Percentiles rank a stretch among this genome's conserved stretches.
These are phyloP conservation scores for Bipolaris cookei DNA, from an alignment of 2,329 filamentous ascomycete genomes.

Conservation along the genomic window DNA sequence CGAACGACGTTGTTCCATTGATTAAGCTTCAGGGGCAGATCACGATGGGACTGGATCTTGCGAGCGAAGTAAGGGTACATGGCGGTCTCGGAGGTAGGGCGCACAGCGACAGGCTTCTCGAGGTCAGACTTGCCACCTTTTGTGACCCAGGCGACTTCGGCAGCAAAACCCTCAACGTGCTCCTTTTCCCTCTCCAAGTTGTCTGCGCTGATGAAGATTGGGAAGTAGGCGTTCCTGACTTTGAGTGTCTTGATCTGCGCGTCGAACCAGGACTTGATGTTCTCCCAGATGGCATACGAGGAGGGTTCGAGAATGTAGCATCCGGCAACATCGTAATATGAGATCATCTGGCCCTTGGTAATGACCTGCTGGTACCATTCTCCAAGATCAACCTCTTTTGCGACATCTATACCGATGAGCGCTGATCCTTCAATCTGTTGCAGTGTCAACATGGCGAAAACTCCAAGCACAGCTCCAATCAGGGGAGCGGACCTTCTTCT, in stretches of 20 bases:
- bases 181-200: slow-evolving; percentile 88
- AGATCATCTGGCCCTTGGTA: slow-evolving; percentile 94
- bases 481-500: slow-evolving; percentile 53
- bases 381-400: slow-evolving; percentile 85
- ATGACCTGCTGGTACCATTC: slow-evolving; percentile 98
- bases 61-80: slow-evolving; percentile 97
- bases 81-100: slow-evolving; percentile 75
- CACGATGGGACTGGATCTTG: slow-evolving; percentile 95
- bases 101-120: slow-evolving; percentile 77
- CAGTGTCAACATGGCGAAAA: slow-evolving; percentile 25
- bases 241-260: slow-evolving; percentile 84
- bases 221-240: slow-evolving; percentile 95
- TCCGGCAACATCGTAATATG: slow-evolving; percentile 84
- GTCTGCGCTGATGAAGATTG: slow-evolving; percentile 83
- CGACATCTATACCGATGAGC: slow-evolving; percentile 84
- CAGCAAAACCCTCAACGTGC: slow-evolving; percentile 96
- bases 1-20: slow-evolving; percentile 97
- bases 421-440: slow-evolving; percentile 63
- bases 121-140: slow-evolving; percentile 91
- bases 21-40: slow-evolving; percentile 91
- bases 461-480: background rate
- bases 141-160: slow-evolving; percentile 88
- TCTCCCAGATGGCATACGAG: slow-evolving; percentile 72
- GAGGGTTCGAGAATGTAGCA: slow-evolving; percentile 76
- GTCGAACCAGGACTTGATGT: slow-evolving; percentile 66